phyloP scores from a whole-genome alignment of 176 grass and related monocot species.

The Eragrostis nindensis region DNA sequence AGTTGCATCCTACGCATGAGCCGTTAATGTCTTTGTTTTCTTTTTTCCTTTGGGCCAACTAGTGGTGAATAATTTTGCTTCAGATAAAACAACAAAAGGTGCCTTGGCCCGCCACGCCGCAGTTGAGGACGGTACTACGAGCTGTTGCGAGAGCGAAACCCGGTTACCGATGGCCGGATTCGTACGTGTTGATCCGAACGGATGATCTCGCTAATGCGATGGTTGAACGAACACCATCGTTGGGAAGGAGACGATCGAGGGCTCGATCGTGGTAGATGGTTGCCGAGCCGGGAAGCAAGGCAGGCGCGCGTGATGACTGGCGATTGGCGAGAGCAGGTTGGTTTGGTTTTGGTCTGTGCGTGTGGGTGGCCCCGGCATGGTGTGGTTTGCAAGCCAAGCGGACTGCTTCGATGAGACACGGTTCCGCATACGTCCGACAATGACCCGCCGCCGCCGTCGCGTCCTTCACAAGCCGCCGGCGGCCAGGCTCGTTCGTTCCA shows the following conservation, averaged over 20 bases:
- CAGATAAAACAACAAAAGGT: no score
- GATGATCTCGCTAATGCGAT: neutral
- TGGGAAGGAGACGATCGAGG: neutral
- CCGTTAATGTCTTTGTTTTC: neutral
- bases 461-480: neutral
- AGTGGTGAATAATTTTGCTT: no score
- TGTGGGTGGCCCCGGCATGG: neutral
- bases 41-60: no score
- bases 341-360: neutral
- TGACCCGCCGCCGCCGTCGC: neutral
- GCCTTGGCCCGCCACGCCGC: no score
- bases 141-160: no score
- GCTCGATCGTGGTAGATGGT: neutral
- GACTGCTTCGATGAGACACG: neutral
- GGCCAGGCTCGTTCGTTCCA: neutral
- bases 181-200: no score
- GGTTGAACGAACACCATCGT: neutral
- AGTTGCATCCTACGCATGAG: neutral
- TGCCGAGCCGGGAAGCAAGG: constrained; percentile 5
- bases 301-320: neutral
- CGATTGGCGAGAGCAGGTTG: neutral
- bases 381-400: constrained; percentile 36
- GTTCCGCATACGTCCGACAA: neutral
- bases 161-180: no score
- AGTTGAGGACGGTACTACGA: no score